phyloP scores from a whole-genome alignment of 2,329 filamentous ascomycete genomes.

The Alternaria infectoria region DNA sequence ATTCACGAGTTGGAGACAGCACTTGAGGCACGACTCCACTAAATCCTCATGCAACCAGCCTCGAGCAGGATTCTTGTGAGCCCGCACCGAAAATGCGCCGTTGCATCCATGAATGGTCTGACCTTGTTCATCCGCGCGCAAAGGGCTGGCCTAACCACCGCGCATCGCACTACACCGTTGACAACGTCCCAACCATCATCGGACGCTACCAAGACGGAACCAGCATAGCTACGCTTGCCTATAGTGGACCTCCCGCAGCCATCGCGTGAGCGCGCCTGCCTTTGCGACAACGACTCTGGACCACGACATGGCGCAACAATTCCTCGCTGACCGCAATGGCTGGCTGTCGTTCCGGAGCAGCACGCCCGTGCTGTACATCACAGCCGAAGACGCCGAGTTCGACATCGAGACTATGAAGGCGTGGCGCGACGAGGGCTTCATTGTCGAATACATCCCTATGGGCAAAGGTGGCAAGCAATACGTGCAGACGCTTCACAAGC shows the following conservation, averaged over 20 bases:
- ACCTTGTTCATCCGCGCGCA: neutral
- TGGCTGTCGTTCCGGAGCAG: slow-evolving; percentile 51
- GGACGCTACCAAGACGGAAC: slow-evolving; percentile 1
- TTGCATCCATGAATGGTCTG: neutral
- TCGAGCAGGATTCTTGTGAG: slow-evolving; percentile 5
- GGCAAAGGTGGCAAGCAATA: slow-evolving; percentile 57
- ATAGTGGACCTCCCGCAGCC: slow-evolving; percentile 11
- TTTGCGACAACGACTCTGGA: neutral
- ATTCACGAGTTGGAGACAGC: slow-evolving; percentile 4
- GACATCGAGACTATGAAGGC: slow-evolving; percentile 60
- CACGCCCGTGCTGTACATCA: slow-evolving; percentile 56
- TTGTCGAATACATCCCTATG: slow-evolving; percentile 62
- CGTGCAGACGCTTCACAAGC: slow-evolving; percentile 55
- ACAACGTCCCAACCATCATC: neutral
- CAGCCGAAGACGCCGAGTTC: slow-evolving; percentile 62
- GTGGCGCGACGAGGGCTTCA: slow-evolving; percentile 67
- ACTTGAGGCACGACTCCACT: slow-evolving; percentile 10
- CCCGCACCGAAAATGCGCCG: slow-evolving; percentile 6
- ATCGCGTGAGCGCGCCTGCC: slow-evolving; percentile 3
- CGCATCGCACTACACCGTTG: neutral
- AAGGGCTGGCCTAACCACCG: neutral
- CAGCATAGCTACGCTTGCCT: slow-evolving; percentile 4
- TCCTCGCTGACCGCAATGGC: slow-evolving; percentile 45
- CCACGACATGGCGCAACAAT: slow-evolving; percentile 43
- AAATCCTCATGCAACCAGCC: slow-evolving; percentile 1